A percentile compares a stretch with the other conserved stretches of the same genome.
phyloP scores from a whole-genome alignment of 139 green algal species.

The Chlorella vulgaris region DNA sequence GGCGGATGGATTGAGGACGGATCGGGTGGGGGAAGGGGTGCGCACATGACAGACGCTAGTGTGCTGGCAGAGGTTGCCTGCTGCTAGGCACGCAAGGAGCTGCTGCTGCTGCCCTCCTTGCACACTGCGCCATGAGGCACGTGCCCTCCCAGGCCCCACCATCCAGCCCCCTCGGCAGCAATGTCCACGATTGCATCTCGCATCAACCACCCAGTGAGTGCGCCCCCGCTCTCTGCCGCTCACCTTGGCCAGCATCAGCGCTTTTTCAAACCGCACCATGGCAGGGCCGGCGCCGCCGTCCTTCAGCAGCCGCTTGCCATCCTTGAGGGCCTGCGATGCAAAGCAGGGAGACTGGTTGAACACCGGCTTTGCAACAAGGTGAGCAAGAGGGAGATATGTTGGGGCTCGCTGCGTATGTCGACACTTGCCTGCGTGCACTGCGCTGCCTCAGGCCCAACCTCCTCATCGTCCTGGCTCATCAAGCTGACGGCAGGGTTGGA shows the following conservation, averaged over 20 bases:
- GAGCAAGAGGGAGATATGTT: too few species aligned
- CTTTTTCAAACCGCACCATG: constrained; percentile 95
- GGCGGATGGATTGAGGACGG: background rate
- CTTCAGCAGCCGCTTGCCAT: constrained; percentile 91
- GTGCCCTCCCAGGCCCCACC: too few species aligned
- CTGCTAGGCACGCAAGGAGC: too few species aligned
- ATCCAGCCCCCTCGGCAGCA: too few species aligned
- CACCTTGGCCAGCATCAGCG: constrained; percentile 85
- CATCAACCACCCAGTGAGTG: background rate
- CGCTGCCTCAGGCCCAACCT: constrained; percentile 68
- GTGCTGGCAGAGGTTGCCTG: too few species aligned
- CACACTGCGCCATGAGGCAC: too few species aligned
- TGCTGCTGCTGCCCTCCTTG: too few species aligned
- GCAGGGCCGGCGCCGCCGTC: constrained; percentile 76
- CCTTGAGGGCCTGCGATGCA: constrained; percentile 61
- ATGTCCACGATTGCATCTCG: too few species aligned
- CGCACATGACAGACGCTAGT: too few species aligned
- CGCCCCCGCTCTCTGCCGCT: background rate
- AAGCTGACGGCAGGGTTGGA: constrained; percentile 41
- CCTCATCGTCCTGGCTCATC: constrained; percentile 81
- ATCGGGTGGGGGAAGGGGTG: too few species aligned
- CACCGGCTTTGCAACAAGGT: too few species aligned
- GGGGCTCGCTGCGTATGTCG: too few species aligned
- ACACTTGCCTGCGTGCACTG: constrained; percentile 54
- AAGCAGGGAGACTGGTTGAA: background rate